Evolutionary conservation across 352 stramenopile species (phyloP).

Genomic region (Phytophthora palmivora): DNA sequence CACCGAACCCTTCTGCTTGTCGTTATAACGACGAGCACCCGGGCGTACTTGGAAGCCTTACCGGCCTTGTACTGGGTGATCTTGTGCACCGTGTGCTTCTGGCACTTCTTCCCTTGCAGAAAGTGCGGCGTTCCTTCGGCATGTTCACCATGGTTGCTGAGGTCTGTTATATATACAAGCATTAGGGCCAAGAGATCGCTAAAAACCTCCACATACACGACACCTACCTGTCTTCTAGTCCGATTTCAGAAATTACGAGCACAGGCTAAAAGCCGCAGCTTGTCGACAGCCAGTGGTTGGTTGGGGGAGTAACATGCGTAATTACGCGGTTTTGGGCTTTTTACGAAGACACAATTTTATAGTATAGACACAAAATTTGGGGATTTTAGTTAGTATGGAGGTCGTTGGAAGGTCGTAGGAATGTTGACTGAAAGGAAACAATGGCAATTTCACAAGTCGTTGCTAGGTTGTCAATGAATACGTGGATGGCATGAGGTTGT

Average conservation of each 20-base stretch:
- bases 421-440: neutral
- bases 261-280: slow-evolving; percentile 32
- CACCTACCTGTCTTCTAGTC: slow-evolving; percentile 87
- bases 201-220: too few species aligned
- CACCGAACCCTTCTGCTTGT: slow-evolving; percentile 99
- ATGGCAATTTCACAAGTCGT: neutral
- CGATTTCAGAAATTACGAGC: slow-evolving; percentile 85
- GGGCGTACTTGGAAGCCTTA: slow-evolving; percentile 99
- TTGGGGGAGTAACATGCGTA: slow-evolving; percentile 10
- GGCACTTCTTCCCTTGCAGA: slow-evolving; percentile 99
- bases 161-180: slow-evolving; percentile 42
- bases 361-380: too few species aligned
- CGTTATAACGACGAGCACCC: slow-evolving; percentile 97
- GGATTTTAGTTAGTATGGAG: too few species aligned
- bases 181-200: too few species aligned
- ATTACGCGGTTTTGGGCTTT: slow-evolving; percentile 9
- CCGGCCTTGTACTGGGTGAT: slow-evolving; percentile 99
- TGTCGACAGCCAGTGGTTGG: slow-evolving; percentile 45
- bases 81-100: slow-evolving; percentile 99
- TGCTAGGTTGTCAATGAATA: neutral
- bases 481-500: neutral
- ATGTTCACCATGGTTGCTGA: slow-evolving; percentile 99
- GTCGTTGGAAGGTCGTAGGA: neutral
- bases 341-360: slow-evolving; percentile 11
- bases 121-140: slow-evolving; percentile 99